Evolutionary conservation across 495 filamentous ascomycete genomes (phyloP).

Genomic region (Penicillium riverlandense): DNA sequence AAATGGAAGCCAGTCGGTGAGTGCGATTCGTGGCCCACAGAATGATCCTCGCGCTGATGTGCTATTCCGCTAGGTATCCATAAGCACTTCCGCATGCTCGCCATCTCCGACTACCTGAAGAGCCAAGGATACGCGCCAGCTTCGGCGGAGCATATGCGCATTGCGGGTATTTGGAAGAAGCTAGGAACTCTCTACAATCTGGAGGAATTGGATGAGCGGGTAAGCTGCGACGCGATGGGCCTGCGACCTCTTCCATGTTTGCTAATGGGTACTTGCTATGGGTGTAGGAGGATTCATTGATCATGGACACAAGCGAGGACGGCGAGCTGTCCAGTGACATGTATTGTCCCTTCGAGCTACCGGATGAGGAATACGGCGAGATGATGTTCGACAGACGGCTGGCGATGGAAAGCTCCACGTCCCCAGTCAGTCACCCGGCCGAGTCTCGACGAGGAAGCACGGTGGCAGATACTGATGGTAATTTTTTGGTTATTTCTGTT

Average conservation of each 20-base stretch:
- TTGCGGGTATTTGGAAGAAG: slow-evolving; percentile 88
- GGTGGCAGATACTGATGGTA: slow-evolving; percentile 49
- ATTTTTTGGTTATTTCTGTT: slow-evolving; percentile 4
- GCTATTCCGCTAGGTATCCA: slow-evolving; percentile 63
- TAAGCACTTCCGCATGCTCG: slow-evolving; percentile 94
- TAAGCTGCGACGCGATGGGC: slow-evolving; percentile 16
- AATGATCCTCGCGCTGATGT: neutral
- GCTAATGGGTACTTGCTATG: neutral
- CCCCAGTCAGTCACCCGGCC: slow-evolving; percentile 45
- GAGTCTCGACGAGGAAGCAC: slow-evolving; percentile 38
- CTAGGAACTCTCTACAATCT: slow-evolving; percentile 79
- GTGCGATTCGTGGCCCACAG: slow-evolving; percentile 10
- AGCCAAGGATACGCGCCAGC: slow-evolving; percentile 74
- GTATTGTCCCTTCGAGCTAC: slow-evolving; percentile 69
- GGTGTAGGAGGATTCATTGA: slow-evolving; percentile 40
- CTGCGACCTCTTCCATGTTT: neutral
- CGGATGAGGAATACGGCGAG: slow-evolving; percentile 67
- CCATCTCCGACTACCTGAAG: slow-evolving; percentile 76
- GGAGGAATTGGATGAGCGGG: slow-evolving; percentile 80
- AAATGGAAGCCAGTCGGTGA: slow-evolving; percentile 90
- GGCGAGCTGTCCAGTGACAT: slow-evolving; percentile 45
- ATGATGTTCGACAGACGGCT: slow-evolving; percentile 63
- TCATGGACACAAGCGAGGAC: slow-evolving; percentile 55
- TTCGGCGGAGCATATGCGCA: slow-evolving; percentile 67
- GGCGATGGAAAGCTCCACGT: slow-evolving; percentile 50